Evolutionary conservation across 495 filamentous ascomycete species (phyloP).

Genomic region (Pyrenula massariospora): DNA sequence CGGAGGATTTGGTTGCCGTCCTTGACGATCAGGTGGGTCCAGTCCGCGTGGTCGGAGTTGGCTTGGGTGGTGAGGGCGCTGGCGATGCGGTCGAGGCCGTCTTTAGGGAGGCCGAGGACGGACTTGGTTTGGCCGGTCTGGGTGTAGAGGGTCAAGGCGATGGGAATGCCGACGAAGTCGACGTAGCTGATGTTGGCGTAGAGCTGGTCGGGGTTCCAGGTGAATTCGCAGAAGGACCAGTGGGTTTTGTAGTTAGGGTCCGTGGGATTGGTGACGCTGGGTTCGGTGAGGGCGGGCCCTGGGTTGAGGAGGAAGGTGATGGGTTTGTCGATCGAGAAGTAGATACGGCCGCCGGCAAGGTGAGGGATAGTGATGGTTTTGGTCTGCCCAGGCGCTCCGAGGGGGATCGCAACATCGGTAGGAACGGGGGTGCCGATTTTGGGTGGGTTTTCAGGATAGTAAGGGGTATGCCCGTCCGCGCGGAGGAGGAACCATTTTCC

Average conservation of each 20-base stretch:
- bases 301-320: conserved; percentile 64
- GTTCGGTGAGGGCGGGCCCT: conserved; percentile 57
- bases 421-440: conserved; percentile 29
- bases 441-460: conserved; percentile 41
- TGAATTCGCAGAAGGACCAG: conserved; percentile 69
- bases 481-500: conserved; percentile 49
- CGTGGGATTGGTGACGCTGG: conserved; percentile 49
- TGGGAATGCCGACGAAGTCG: conserved; percentile 59
- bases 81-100: conserved; percentile 46
- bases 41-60: conserved; percentile 41
- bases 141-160: conserved; percentile 48
- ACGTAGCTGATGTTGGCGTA: conserved; percentile 69
- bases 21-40: conserved; percentile 50
- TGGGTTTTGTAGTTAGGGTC: conserved; percentile 53
- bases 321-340: conserved; percentile 48
- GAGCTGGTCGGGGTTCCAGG: conserved; percentile 52
- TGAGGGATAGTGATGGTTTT: conserved; percentile 53
- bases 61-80: conserved; percentile 39
- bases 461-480: conserved; percentile 43
- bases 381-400: conserved; percentile 48
- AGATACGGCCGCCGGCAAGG: conserved; percentile 56
- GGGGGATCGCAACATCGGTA: conserved; percentile 46
- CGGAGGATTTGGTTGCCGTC: conserved; percentile 30
- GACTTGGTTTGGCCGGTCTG: conserved; percentile 35
- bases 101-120: conserved; percentile 44